These are phyloP conservation scores for Talaromyces piceae DNA, from an alignment of 2,329 filamentous ascomycete species.

Conservation along the genomic window DNA sequence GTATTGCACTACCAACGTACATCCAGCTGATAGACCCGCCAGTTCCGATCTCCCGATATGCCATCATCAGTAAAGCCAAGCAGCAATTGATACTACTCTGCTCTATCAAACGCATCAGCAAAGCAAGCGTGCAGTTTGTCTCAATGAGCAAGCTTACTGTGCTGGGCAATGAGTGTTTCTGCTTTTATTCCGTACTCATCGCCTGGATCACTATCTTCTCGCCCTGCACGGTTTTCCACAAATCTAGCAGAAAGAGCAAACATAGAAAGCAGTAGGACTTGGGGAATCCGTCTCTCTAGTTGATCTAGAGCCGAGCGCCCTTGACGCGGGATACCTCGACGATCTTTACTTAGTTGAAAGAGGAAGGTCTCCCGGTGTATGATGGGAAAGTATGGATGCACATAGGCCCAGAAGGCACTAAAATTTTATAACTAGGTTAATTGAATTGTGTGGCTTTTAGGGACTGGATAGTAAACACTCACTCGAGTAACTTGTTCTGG, in stretches of 20 bases:
- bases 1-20: conserved; percentile 10
- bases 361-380: conserved; percentile 11
- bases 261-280: conserved; percentile 10
- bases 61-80: conserved; percentile 11
- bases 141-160: conserved; percentile 3
- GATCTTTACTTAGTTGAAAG: conserved; percentile 11
- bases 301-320: conserved; percentile 10
- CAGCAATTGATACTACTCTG: conserved; percentile 12
- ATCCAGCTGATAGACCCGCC: conserved; percentile 12
- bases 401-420: conserved; percentile 10
- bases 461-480: background rate
- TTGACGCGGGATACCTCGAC: conserved; percentile 8
- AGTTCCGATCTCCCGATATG: conserved; percentile 12
- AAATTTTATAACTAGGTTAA: background rate
- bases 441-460: background rate
- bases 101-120: conserved; percentile 1
- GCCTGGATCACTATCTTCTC: conserved; percentile 10
- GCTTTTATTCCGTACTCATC: conserved; percentile 10
- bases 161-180: conserved; percentile 10
- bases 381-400: conserved; percentile 10
- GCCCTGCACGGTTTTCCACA: conserved; percentile 4
- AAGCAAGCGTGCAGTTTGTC: background rate
- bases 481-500: conserved; percentile 11
- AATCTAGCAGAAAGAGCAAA: conserved; percentile 10
- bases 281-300: conserved; percentile 10